Conservation (phyloP, 768 basidiomycete genomes). For the Rubroboletus pulcherrimus region DNA sequence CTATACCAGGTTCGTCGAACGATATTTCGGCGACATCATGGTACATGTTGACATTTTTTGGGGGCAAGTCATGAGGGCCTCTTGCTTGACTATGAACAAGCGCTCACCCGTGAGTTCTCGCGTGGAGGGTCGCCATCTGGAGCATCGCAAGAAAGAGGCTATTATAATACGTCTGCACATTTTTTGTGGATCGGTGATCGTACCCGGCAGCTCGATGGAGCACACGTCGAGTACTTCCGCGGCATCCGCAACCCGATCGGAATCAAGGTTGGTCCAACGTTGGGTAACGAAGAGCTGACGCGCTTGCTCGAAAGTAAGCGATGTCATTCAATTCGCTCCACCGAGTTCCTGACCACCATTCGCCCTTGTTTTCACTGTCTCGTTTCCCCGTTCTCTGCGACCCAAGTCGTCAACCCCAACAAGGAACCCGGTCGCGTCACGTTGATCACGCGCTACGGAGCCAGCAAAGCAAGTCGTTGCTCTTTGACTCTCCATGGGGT, state of each 20-base stretch:
- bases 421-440: conserved; percentile 82
- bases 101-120: conserved; percentile 73
- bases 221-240: conserved; percentile 93
- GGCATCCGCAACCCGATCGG: conserved; percentile 93
- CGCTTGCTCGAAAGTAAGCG: conserved; percentile 68
- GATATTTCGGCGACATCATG: neutral
- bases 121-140: conserved; percentile 28
- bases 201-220: conserved; percentile 86
- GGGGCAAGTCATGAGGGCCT: conserved; percentile 79
- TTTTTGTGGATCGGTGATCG: conserved; percentile 98
- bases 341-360: neutral
- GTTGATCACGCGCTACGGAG: conserved; percentile 92
- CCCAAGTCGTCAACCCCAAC: conserved; percentile 79
- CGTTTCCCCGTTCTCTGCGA: neutral
- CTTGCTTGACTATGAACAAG: conserved; percentile 89
- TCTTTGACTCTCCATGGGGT: neutral
- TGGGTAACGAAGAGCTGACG: conserved; percentile 75
- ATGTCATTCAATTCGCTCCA: neutral
- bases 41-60: neutral
- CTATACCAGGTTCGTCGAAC: conserved; percentile 69
- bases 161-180: conserved; percentile 90
- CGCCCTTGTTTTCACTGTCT: neutral
- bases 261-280: conserved; percentile 91
- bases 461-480: conserved; percentile 56
- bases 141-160: conserved; percentile 34